Percentiles rank a stretch among this genome's conserved stretches.
phyloP scores from a whole-genome alignment of 805 yeast genomes.

The Komagataella phaffii region DNA sequence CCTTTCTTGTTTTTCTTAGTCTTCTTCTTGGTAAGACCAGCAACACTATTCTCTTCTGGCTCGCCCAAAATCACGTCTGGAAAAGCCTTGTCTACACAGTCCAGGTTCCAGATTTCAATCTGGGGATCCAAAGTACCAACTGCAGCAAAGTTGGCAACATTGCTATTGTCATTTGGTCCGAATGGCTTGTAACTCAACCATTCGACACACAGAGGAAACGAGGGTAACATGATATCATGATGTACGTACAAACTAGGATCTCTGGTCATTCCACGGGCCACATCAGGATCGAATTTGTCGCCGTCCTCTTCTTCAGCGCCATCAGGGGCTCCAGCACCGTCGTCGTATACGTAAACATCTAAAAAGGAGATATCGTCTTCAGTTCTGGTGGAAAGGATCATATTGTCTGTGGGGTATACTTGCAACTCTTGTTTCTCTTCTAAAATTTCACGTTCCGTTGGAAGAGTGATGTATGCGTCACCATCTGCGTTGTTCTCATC shows the following conservation, averaged over 20 bases:
- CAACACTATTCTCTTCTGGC: conserved; percentile 17
- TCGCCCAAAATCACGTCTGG: conserved; percentile 91
- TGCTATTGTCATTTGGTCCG: conserved; percentile 23
- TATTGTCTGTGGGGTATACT: conserved; percentile 79
- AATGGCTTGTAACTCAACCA: conserved; percentile 77
- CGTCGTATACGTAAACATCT: conserved; percentile 91
- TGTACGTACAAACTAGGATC: conserved; percentile 79
- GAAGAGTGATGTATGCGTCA: conserved; percentile 37
- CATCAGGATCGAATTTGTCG: conserved; percentile 59
- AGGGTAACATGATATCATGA: conserved; percentile 93
- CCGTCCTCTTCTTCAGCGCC: conserved; percentile 52
- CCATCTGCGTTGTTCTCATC: conserved; percentile 26
- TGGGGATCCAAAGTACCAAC: conserved; percentile 96
- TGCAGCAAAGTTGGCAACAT: conserved; percentile 86
- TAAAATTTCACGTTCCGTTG: conserved; percentile 44
- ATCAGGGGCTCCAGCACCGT: conserved; percentile 74
- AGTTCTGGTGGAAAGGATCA: conserved; percentile 84
- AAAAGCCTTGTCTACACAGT: conserved; percentile 82
- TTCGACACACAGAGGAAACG: conserved; percentile 93
- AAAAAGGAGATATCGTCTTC: conserved; percentile 89
- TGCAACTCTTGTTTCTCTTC: conserved; percentile 81
- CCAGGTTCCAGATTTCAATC: conserved; percentile 94
- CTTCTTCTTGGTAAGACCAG: conserved; percentile 27
- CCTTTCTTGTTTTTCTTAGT: conserved; percentile 34
- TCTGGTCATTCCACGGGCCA: conserved; percentile 57